phyloP scores from a whole-genome alignment of 108 stramenopile species.

The Skeletonema potamos region DNA sequence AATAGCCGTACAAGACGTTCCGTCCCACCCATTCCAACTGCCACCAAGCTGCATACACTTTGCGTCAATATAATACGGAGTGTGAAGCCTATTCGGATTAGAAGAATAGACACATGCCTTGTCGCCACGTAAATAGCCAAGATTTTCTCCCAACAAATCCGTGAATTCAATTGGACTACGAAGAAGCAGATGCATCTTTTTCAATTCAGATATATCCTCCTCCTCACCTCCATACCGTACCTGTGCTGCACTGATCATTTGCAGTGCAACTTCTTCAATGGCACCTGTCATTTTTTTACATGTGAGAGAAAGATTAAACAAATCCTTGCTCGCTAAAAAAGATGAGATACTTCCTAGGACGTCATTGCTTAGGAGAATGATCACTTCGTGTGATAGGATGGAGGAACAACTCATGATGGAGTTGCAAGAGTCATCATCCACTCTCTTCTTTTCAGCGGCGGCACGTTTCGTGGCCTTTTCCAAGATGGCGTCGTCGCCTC shows the following conservation, averaged over 20 bases:
- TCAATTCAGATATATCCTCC: neutral
- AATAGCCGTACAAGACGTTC: neutral
- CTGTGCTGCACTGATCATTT: neutral
- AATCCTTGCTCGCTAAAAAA: neutral
- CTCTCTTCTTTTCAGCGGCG: too few relatives aligned
- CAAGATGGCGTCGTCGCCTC: too few relatives aligned
- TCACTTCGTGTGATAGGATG: neutral
- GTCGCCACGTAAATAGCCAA: neutral
- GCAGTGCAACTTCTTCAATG: neutral
- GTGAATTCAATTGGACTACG: neutral
- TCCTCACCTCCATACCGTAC: neutral
- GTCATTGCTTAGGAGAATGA: neutral
- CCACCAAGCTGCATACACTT: neutral
- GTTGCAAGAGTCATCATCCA: too few relatives aligned
- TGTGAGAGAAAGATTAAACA: neutral
- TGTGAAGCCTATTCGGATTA: neutral
- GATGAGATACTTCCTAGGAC: neutral
- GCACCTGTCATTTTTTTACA: neutral
- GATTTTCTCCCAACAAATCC: neutral
- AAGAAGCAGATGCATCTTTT: neutral
- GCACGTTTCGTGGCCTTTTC: too few relatives aligned
- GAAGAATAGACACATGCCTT: neutral
- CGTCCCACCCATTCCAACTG: neutral
- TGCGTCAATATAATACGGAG: neutral
- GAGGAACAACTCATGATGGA: too few relatives aligned